Evolutionary conservation across 2,329 filamentous ascomycete genomes (phyloP).

Genomic region (Plectosphaerella sp.): DNA sequence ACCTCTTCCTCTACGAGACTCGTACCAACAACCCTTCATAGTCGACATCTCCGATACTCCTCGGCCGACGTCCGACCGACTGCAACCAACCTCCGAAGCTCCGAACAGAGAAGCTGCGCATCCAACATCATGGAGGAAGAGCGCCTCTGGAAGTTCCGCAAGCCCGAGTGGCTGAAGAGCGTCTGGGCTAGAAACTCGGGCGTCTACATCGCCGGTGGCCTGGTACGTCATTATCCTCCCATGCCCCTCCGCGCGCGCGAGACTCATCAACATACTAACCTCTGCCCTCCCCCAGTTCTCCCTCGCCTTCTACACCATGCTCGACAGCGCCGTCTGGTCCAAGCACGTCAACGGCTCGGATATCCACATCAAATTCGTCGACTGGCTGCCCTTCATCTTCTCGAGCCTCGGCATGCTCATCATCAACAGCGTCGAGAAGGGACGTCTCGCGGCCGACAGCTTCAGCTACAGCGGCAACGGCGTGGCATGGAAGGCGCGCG

Average conservation of each 20-base stretch:
- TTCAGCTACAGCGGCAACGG: conserved; percentile 59
- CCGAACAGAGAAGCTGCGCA: not conserved
- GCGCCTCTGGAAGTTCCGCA: conserved; percentile 63
- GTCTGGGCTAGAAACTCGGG: conserved; percentile 59
- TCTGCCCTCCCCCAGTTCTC: conserved; percentile 47
- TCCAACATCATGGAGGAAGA: conserved; percentile 53
- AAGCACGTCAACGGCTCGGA: conserved; percentile 57
- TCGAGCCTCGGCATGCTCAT: conserved; percentile 65
- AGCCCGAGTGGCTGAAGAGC: conserved; percentile 64
- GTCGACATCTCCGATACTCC: not conserved
- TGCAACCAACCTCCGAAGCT: conserved; percentile 1
- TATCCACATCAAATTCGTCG: conserved; percentile 61
- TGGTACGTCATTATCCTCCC: conserved; percentile 41
- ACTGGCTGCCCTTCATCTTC: conserved; percentile 68
- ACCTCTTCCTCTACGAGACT: too few species aligned
- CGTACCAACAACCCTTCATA: not conserved
- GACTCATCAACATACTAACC: not conserved
- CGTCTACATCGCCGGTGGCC: conserved; percentile 57
- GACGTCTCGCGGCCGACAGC: conserved; percentile 57
- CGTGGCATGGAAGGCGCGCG: conserved; percentile 65
- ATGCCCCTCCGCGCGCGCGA: not conserved
- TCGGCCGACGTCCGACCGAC: conserved; percentile 1
- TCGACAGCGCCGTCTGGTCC: conserved; percentile 65
- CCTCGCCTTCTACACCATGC: conserved; percentile 63
- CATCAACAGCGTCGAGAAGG: conserved; percentile 67